These are phyloP conservation scores for Fraxinus pennsylvanica DNA, from an alignment of 257 asterid genomes.

Conservation along the genomic window DNA sequence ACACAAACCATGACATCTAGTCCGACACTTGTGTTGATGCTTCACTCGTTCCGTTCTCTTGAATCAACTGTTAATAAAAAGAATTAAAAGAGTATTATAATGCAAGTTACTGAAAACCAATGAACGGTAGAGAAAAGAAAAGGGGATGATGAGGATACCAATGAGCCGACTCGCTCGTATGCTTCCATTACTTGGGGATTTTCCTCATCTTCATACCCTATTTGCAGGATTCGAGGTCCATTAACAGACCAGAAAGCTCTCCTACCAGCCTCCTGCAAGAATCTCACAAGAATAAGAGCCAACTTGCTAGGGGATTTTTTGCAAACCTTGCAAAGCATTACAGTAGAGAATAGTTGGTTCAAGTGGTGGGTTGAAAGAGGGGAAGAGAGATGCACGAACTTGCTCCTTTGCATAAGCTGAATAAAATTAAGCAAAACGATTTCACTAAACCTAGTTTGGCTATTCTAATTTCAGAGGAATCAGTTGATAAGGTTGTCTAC, in stretches of 20 bases:
- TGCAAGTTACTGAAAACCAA: neutral
- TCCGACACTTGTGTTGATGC: constrained; percentile 30
- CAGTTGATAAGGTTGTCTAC: neutral
- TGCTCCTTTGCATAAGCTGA: neutral
- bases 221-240: constrained; percentile 87
- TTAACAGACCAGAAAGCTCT: constrained; percentile 95
- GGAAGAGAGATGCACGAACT: neutral
- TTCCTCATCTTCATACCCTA: constrained; percentile 83
- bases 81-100: neutral
- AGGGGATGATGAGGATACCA: constrained; percentile 49
- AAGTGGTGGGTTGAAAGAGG: neutral
- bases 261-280: constrained; percentile 78
- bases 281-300: neutral
- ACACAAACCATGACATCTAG: neutral
- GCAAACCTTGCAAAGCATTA: neutral
- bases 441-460: neutral
- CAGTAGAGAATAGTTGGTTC: neutral
- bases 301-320: neutral
- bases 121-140: neutral
- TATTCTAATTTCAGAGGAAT: neutral
- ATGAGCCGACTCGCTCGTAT: constrained; percentile 83
- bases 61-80: constrained; percentile 54
- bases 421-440: neutral
- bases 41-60: constrained; percentile 53
- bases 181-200: constrained; percentile 88